Evolutionary conservation across 2,329 filamentous ascomycete species (phyloP).

Genomic region (Thelonectria rubi): DNA sequence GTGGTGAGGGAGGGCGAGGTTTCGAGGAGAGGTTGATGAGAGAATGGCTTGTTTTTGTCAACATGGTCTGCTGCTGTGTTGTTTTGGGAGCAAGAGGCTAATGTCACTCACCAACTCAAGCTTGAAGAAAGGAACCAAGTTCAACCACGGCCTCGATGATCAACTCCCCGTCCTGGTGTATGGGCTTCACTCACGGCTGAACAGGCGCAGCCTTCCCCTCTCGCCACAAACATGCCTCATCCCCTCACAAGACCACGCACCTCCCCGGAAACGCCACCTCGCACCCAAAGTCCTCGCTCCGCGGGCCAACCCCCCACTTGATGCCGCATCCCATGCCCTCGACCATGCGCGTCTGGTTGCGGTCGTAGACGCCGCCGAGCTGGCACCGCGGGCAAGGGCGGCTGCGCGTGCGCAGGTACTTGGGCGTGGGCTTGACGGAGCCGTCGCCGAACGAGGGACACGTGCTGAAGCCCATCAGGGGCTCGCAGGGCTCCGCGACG

Average conservation of each 20-base stretch:
- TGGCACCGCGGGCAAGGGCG: slow-evolving; percentile 55
- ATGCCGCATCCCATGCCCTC: slow-evolving; percentile 53
- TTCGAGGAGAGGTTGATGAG: not conserved
- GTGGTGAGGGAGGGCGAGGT: not conserved
- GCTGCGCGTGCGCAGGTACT: slow-evolving; percentile 47
- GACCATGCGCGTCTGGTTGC: slow-evolving; percentile 58
- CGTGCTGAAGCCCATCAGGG: slow-evolving; percentile 59
- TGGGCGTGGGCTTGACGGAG: slow-evolving; percentile 48
- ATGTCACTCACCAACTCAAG: not conserved
- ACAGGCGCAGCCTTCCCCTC: not conserved
- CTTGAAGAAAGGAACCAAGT: not conserved
- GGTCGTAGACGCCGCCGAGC: slow-evolving; percentile 55
- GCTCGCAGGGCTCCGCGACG: slow-evolving; percentile 57
- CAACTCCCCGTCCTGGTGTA: not conserved
- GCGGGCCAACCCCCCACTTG: slow-evolving; percentile 59
- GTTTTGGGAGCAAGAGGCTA: not conserved
- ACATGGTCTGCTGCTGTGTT: not conserved
- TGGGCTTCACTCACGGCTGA: not conserved
- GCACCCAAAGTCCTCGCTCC: slow-evolving; percentile 48
- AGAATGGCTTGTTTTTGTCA: no score
- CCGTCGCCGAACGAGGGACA: slow-evolving; percentile 56
- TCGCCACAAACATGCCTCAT: not conserved
- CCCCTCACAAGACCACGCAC: slow-evolving; percentile 44
- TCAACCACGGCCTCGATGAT: not conserved
- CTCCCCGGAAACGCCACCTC: slow-evolving; percentile 44